phyloP scores from a whole-genome alignment of 352 stramenopile species.

The Pythium rishiriense region DNA sequence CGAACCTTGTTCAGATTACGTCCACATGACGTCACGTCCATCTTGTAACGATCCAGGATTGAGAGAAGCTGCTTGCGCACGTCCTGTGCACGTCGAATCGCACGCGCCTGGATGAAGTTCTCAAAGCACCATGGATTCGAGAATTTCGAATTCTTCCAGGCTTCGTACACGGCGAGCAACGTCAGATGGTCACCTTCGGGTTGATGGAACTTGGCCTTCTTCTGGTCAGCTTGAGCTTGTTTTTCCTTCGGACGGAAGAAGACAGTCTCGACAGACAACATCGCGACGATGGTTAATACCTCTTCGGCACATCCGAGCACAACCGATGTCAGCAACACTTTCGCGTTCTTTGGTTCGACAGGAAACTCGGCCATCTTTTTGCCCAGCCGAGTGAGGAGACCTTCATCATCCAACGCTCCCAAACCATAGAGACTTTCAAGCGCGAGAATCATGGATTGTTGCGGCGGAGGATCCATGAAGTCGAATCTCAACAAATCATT shows the following conservation, averaged over 20 bases:
- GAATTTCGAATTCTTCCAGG: conserved; percentile 97
- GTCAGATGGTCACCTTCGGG: conserved; percentile 99
- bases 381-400: conserved; percentile 89
- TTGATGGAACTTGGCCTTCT: conserved; percentile 99
- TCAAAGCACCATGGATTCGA: conserved; percentile 99
- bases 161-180: conserved; percentile 97
- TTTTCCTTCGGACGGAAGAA: conserved; percentile 99
- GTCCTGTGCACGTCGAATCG: conserved; percentile 96
- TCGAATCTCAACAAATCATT: conserved; percentile 99
- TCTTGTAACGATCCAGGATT: conserved; percentile 99
- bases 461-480: conserved; percentile 99
- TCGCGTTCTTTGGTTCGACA: conserved; percentile 98
- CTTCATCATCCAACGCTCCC: conserved; percentile 98
- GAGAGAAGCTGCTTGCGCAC: conserved; percentile 99
- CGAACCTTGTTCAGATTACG: conserved; percentile 98
- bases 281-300: conserved; percentile 98
- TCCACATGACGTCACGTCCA: conserved; percentile 96
- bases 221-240: conserved; percentile 98
- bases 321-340: conserved; percentile 98
- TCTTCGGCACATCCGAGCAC: conserved; percentile 98
- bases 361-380: conserved; percentile 99
- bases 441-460: conserved; percentile 96
- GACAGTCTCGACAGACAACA: conserved; percentile 98
- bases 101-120: conserved; percentile 98
- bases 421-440: conserved; percentile 98